Percentiles rank a stretch among this genome's conserved stretches.
phyloP scores from a whole-genome alignment of 495 filamentous ascomycete genomes.

The Gamarada debralockiae region DNA sequence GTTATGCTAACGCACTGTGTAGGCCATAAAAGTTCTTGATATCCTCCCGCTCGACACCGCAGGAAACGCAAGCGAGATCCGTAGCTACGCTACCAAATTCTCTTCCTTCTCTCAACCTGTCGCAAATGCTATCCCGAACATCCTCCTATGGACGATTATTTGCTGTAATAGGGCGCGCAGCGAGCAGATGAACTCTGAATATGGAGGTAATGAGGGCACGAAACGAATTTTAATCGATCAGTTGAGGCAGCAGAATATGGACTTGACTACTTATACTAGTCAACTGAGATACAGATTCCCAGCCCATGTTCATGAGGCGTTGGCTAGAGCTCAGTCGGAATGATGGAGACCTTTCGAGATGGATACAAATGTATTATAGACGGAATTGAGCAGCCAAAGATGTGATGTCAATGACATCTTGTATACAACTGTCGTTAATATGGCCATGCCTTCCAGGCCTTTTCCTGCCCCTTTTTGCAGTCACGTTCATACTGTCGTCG shows the following conservation, averaged over 20 bases:
- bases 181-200: conserved; percentile 57
- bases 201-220: conserved; percentile 68
- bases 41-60: conserved; percentile 72
- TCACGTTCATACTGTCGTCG: too few species aligned
- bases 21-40: conserved; percentile 69
- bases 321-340: conserved; percentile 74
- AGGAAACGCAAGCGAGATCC: conserved; percentile 69
- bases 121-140: conserved; percentile 78
- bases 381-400: too few species aligned
- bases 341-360: conserved; percentile 18
- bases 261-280: conserved; percentile 91
- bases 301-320: conserved; percentile 67
- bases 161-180: conserved; percentile 76
- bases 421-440: too few species aligned
- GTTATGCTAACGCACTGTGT: conserved; percentile 20
- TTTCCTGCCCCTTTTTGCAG: too few species aligned
- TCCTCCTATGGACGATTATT: conserved; percentile 89
- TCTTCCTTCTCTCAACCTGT: conserved; percentile 69
- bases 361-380: not conserved
- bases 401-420: too few species aligned
- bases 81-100: conserved; percentile 71
- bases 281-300: conserved; percentile 85
- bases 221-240: conserved; percentile 59
- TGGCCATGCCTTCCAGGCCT: too few species aligned
- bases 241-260: conserved; percentile 72